Evolutionary conservation across 179 eudicot species (phyloP).

Genomic region (Pouteria campechiana): DNA sequence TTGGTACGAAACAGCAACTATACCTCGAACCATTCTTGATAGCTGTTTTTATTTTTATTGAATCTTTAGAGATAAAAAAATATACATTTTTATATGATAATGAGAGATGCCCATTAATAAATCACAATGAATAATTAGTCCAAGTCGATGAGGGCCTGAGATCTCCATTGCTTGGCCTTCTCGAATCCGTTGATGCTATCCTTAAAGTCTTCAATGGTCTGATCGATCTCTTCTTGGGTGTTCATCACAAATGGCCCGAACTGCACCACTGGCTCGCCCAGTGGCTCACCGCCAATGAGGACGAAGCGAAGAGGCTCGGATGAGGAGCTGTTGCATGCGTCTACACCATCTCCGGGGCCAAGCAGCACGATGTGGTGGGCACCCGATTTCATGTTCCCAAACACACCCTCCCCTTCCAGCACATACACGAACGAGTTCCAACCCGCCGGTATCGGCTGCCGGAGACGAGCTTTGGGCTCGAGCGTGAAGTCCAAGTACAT

Average conservation of each 20-base stretch:
- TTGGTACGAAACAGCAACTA: too few relatives aligned
- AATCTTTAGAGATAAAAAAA: too few relatives aligned
- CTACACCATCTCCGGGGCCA: slow-evolving; percentile 73
- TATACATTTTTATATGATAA: too few relatives aligned
- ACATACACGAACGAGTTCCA: slow-evolving; percentile 68
- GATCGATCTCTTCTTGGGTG: slow-evolving; percentile 72
- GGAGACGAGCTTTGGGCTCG: slow-evolving; percentile 40
- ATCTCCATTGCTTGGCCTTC: slow-evolving; percentile 65
- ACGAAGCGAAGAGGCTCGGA: slow-evolving; percentile 41
- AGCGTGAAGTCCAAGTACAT: slow-evolving; percentile 76
- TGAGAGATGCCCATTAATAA: too few relatives aligned
- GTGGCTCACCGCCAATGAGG: slow-evolving; percentile 69
- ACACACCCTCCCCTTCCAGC: slow-evolving; percentile 73
- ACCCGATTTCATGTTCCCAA: slow-evolving; percentile 29
- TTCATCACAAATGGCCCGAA: slow-evolving; percentile 98
- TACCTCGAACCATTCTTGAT: too few relatives aligned
- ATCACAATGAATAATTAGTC: background rate
- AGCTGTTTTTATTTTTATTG: too few relatives aligned
- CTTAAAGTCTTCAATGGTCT: slow-evolving; percentile 71
- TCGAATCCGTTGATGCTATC: slow-evolving; percentile 77
- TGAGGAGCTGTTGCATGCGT: slow-evolving; percentile 56
- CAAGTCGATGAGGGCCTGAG: slow-evolving; percentile 10
- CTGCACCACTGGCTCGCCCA: slow-evolving; percentile 80
- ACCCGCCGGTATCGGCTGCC: slow-evolving; percentile 50
- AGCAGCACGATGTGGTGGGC: slow-evolving; percentile 67